Evolutionary conservation across 768 basidiomycete species (phyloP).

Genomic region (Austroboletus eburneus): DNA sequence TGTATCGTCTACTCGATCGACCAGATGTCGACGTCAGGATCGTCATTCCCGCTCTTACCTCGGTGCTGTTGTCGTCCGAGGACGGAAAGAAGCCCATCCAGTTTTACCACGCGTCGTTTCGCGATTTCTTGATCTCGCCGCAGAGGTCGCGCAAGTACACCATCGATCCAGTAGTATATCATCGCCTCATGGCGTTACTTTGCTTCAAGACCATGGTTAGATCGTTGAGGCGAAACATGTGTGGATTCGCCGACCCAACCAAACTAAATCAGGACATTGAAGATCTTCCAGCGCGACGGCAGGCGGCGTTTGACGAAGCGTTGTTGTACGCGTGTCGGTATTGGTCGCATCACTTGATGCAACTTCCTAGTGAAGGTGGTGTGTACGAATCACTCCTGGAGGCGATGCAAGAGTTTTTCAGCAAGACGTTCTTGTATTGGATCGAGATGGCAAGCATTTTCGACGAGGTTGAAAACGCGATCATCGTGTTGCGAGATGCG

Average conservation of each 20-base stretch:
- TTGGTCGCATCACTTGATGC: slow-evolving; percentile 15
- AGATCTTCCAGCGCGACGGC: slow-evolving; percentile 9
- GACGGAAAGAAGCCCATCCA: slow-evolving; percentile 14
- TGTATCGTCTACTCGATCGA: slow-evolving; percentile 8
- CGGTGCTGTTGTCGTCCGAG: slow-evolving; percentile 12
- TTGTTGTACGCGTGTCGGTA: slow-evolving; percentile 16
- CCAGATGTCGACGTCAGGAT: slow-evolving; percentile 15
- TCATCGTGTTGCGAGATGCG: slow-evolving; percentile 7
- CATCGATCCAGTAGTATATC: slow-evolving; percentile 8
- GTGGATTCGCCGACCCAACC: slow-evolving; percentile 13
- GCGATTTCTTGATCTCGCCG: slow-evolving; percentile 13
- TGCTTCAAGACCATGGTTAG: slow-evolving; percentile 13
- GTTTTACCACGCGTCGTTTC: slow-evolving; percentile 20
- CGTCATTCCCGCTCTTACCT: slow-evolving; percentile 17
- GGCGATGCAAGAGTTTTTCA: slow-evolving; percentile 7
- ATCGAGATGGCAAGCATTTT: slow-evolving; percentile 12
- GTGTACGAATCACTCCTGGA: slow-evolving; percentile 4
- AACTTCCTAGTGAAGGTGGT: slow-evolving; percentile 4
- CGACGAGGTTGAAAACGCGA: slow-evolving; percentile 7
- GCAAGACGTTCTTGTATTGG: slow-evolving; percentile 8
- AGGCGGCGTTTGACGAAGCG: slow-evolving; percentile 7
- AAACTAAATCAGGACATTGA: slow-evolving; percentile 10
- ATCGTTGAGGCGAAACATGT: slow-evolving; percentile 14
- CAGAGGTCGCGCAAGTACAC: slow-evolving; percentile 12
- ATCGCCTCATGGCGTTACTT: slow-evolving; percentile 15